Percentiles rank a stretch among this genome's conserved stretches.
Evolutionary conservation across 768 basidiomycete species (phyloP).

Genomic region (Lentinula boryana): DNA sequence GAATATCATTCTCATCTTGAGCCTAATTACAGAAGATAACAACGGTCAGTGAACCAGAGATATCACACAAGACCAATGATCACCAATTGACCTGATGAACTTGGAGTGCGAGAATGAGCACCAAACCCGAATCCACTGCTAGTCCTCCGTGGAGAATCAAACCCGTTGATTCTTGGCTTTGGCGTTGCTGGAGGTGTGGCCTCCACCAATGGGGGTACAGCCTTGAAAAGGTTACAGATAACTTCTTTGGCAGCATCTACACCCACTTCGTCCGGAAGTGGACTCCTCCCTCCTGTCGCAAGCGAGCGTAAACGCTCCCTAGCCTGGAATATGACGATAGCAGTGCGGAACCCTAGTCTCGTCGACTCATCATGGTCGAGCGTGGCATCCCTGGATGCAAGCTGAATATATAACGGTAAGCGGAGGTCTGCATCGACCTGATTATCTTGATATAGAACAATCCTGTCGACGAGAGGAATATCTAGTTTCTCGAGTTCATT

Average conservation of each 20-base stretch:
- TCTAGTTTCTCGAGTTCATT: constrained; percentile 28
- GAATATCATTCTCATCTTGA: not conserved
- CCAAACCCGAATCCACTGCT: not conserved
- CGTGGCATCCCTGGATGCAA: constrained; percentile 47
- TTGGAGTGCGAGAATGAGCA: not conserved
- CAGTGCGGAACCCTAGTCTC: constrained; percentile 51
- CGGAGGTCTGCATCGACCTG: constrained; percentile 42
- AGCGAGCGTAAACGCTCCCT: constrained; percentile 41
- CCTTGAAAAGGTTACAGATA: not conserved
- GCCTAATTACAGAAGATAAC: not conserved
- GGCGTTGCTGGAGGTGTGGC: not conserved
- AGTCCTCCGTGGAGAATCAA: not conserved
- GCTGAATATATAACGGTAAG: constrained; percentile 41
- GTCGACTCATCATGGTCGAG: constrained; percentile 48
- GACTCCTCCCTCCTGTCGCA: constrained; percentile 20
- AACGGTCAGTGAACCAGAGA: not conserved
- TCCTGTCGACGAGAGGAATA: constrained; percentile 17
- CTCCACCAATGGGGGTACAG: not conserved
- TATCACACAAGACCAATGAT: not conserved
- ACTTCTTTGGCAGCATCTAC: not conserved
- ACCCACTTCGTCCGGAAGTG: constrained; percentile 1
- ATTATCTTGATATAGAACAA: constrained; percentile 49
- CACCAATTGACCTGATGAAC: constrained; percentile 2
- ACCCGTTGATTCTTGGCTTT: not conserved
- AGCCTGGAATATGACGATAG: constrained; percentile 43